Percentiles rank a stretch among this genome's conserved stretches.
phyloP scores from a whole-genome alignment of 2,329 filamentous ascomycete species.

The Davidsoniella eucalypti region DNA sequence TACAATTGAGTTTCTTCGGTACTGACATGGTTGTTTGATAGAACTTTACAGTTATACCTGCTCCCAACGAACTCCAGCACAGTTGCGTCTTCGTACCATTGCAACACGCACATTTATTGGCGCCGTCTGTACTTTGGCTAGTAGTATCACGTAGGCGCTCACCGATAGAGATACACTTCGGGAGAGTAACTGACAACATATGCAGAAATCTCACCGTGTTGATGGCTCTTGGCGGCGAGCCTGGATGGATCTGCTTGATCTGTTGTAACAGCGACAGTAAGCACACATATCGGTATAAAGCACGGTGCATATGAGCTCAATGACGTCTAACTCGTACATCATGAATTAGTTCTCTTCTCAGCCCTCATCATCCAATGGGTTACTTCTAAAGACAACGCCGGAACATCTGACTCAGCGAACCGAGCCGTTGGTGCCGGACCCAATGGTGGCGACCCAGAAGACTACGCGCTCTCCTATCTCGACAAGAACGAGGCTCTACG shows the following conservation, averaged over 20 bases:
- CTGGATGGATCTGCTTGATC: slow-evolving; percentile 48
- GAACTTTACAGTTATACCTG: slow-evolving; percentile 39
- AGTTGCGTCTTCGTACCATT: slow-evolving; percentile 30
- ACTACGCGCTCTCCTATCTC: slow-evolving; percentile 4
- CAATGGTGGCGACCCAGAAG: slow-evolving; percentile 2
- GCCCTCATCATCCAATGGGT: slow-evolving; percentile 47
- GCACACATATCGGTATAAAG: slow-evolving; percentile 14
- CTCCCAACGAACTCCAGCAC: slow-evolving; percentile 25
- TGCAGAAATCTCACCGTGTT: slow-evolving; percentile 41
- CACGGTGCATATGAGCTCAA: neutral
- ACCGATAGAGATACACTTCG: too few relatives aligned
- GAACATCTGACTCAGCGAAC: slow-evolving; percentile 17
- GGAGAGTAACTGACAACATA: slow-evolving; percentile 1
- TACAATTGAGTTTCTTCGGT: neutral
- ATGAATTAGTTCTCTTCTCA: slow-evolving; percentile 37
- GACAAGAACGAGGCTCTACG: neutral
- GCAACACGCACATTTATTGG: slow-evolving; percentile 44
- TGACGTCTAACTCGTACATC: neutral
- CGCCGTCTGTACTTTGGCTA: slow-evolving; percentile 37
- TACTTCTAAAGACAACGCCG: slow-evolving; percentile 29
- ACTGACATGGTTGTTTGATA: slow-evolving; percentile 16
- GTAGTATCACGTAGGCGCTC: slow-evolving; percentile 35
- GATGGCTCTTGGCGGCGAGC: slow-evolving; percentile 42
- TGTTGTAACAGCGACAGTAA: slow-evolving; percentile 47
- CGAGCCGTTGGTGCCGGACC: slow-evolving; percentile 7